Conservation (phyloP, 1,284 basidiomycete genomes). For the Mycena sp. region DNA sequence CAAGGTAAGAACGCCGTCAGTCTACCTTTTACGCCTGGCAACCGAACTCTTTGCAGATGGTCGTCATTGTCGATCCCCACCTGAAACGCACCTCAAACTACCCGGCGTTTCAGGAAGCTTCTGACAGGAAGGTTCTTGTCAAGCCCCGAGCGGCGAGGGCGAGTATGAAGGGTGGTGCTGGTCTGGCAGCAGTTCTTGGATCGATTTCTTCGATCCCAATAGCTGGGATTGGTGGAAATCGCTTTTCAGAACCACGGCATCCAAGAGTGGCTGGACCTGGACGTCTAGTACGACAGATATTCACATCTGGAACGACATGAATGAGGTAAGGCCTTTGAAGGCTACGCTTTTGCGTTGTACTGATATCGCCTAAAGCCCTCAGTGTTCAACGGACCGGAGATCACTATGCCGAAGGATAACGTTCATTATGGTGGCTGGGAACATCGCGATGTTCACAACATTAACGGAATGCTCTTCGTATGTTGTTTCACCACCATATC, state of each 20-base stretch:
- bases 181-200: constrained; percentile 95
- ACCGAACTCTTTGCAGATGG: constrained; percentile 70
- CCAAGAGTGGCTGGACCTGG: constrained; percentile 69
- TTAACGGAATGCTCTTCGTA: constrained; percentile 90
- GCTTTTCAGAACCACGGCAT: constrained; percentile 75
- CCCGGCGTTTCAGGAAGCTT: constrained; percentile 88
- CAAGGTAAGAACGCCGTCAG: constrained; percentile 66
- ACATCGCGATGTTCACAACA: constrained; percentile 95
- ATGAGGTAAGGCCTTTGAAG: constrained; percentile 73
- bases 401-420: constrained; percentile 96
- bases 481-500: constrained; percentile 36
- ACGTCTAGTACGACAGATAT: constrained; percentile 82
- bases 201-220: constrained; percentile 95
- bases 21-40: background rate
- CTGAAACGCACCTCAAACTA: constrained; percentile 87
- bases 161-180: constrained; percentile 99
- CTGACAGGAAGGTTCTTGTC: constrained; percentile 83
- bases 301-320: constrained; percentile 99
- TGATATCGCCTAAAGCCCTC: constrained; percentile 70
- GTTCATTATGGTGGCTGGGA: constrained; percentile 96
- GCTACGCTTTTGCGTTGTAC: background rate
- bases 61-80: constrained; percentile 97
- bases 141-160: constrained; percentile 81
- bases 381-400: constrained; percentile 98
- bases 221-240: constrained; percentile 93